These are phyloP conservation scores for Amaranthus hypochondriacus DNA, from an alignment of 148 eudicot genomes.

Conservation along the genomic window DNA sequence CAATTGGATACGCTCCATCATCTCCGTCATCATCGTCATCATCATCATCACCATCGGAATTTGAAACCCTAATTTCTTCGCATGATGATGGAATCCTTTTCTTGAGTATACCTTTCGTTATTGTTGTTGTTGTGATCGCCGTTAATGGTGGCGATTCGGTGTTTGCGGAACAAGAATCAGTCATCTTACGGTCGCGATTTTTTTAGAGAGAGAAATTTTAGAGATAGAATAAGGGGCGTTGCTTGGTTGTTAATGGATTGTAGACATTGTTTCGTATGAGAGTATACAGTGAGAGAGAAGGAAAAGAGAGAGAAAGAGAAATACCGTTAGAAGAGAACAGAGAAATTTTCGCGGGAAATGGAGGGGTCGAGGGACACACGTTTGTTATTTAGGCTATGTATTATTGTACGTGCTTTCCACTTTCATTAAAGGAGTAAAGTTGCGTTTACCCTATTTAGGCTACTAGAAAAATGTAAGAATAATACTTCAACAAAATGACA, in stretches of 20 bases:
- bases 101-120: conserved; percentile 27
- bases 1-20: conserved; percentile 40
- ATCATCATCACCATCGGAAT: not conserved
- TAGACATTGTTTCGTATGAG: conserved; percentile 3
- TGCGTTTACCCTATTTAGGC: no score
- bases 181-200: conserved; percentile 26
- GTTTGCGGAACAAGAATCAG: conserved; percentile 22
- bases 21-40: conserved; percentile 23
- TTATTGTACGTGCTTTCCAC: conserved; percentile 29
- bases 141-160: conserved; percentile 15
- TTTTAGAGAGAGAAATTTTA: not conserved
- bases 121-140: conserved; percentile 21
- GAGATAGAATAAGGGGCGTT: not conserved
- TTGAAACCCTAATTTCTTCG: not conserved
- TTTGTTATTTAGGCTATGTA: conserved; percentile 2
- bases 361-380: conserved; percentile 37
- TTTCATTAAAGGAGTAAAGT: not conserved
- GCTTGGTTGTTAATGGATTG: not conserved
- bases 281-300: conserved; percentile 9
- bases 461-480: no score
- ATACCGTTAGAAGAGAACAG: conserved; percentile 15
- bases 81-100: conserved; percentile 43
- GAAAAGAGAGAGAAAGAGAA: conserved; percentile 17
- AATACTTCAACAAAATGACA: no score
- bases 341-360: conserved; percentile 53